phyloP scores from a whole-genome alignment of 495 filamentous ascomycete genomes.

The Hypoxylon intermedium region DNA sequence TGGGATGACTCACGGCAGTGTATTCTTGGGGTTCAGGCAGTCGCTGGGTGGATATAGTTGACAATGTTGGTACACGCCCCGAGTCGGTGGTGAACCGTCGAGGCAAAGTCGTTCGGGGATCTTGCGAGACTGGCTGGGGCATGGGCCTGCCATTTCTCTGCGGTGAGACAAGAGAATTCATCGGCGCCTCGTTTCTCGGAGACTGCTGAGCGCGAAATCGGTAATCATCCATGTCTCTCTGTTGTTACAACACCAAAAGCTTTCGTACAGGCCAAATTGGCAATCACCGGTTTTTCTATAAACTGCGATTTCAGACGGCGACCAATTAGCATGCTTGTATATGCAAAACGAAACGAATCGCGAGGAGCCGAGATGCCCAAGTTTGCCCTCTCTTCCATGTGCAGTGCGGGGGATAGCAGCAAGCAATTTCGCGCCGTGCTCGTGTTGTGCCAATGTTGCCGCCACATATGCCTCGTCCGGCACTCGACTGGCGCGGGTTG shows the following conservation, averaged over 20 bases:
- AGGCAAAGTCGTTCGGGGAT: conserved; percentile 75
- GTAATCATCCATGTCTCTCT: conserved; percentile 68
- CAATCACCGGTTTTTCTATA: conserved; percentile 46
- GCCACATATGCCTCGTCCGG: conserved; percentile 29
- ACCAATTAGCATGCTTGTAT: conserved; percentile 23
- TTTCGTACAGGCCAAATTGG: conserved; percentile 57
- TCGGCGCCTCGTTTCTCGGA: conserved; percentile 71
- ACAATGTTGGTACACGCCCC: conserved; percentile 82
- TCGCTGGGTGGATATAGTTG: conserved; percentile 65
- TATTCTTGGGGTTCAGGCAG: conserved; percentile 53
- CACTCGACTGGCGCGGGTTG: conserved; percentile 31
- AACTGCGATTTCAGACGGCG: conserved; percentile 23
- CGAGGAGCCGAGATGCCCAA: conserved; percentile 1
- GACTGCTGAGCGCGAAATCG: conserved; percentile 79
- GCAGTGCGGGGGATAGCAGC: conserved; percentile 15
- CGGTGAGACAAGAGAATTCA: conserved; percentile 73
- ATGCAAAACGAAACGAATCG: conserved; percentile 10
- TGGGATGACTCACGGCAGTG: conserved; percentile 49
- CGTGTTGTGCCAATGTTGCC: conserved; percentile 8
- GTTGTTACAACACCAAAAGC: conserved; percentile 50
- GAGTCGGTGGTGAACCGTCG: conserved; percentile 94
- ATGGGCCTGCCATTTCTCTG: conserved; percentile 69
- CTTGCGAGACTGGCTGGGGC: conserved; percentile 63
- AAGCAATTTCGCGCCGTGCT: conserved; percentile 23
- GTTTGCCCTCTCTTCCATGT: conserved; percentile 1